Conservation (phyloP, 495 filamentous ascomycete genomes). For the Podospora australis region DNA sequence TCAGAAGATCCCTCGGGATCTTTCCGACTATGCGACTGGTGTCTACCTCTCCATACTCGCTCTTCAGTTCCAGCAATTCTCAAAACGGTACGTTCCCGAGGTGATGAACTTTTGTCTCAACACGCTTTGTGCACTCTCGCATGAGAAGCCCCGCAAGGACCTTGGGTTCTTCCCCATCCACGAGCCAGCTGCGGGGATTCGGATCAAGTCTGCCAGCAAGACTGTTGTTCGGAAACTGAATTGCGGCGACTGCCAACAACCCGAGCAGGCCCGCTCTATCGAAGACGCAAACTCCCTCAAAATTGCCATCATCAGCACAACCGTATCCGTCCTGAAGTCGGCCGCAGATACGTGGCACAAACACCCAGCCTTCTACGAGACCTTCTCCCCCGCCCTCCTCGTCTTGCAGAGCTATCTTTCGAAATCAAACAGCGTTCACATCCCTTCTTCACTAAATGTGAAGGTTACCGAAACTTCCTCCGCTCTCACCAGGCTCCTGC, state of each 20-base stretch:
- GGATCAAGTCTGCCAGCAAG: conserved; percentile 35
- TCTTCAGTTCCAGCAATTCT: conserved; percentile 70
- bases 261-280: conserved; percentile 12
- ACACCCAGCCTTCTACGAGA: conserved; percentile 66
- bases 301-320: conserved; percentile 51
- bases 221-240: conserved; percentile 40
- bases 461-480: conserved; percentile 34
- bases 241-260: conserved; percentile 46
- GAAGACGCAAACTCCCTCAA: conserved; percentile 45
- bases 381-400: conserved; percentile 54
- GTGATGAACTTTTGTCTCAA: conserved; percentile 74
- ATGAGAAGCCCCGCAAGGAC: conserved; percentile 35
- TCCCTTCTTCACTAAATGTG: conserved; percentile 35
- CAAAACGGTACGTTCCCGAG: conserved; percentile 85
- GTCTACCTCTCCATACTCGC: conserved; percentile 71
- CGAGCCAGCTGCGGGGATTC: conserved; percentile 47
- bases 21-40: conserved; percentile 63
- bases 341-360: conserved; percentile 58
- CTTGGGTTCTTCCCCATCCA: conserved; percentile 58
- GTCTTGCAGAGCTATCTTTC: conserved; percentile 49
- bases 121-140: conserved; percentile 62
- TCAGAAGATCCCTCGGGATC: conserved; percentile 56
- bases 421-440: conserved; percentile 44
- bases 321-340: conserved; percentile 49
- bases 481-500: conserved; percentile 45